Evolutionary conservation across 2,329 filamentous ascomycete species (phyloP), one percentile per base, ranked within the genome.

Genomic region (Claviceps sp.): DNA sequence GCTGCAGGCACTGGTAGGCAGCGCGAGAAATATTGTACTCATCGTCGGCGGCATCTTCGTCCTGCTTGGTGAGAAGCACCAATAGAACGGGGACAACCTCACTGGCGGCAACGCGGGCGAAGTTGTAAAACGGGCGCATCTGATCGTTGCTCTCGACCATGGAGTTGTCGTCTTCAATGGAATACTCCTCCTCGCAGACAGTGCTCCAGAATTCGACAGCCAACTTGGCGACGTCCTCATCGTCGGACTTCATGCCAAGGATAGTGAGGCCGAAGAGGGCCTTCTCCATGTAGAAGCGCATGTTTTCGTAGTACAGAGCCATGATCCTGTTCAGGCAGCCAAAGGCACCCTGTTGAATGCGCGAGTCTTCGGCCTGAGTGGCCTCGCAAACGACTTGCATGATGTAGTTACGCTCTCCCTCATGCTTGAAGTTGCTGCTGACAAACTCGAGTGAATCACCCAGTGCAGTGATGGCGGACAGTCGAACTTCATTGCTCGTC

Each of bases 231-330:
- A 98, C 93, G 66, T 98, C 93, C 70, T 98, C 93, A 61, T 98
- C 93, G 7, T 90, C 85, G 62, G 83, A 94, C 80, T 95, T 96
- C 93, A 98, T 98, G 60, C 93, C 93, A 67, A 95, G 84, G 57
- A 98, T 95, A 41, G 93, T 98, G 42, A 98, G 78, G 54, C 93
- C 93, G 62, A 98, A 98, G 44, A 98, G 79, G 38, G 93, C 93
- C 81, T 97, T 97, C 77, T 98, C 93, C 93, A 98, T 98, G 75
- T 98, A 98, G 72, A 96, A 98, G 63, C 90, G 85, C 93, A 98
- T 98, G 74, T 96, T 94, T 64, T 98, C 93, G 69, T 98, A 98
- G 77, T 98, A 98, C 57, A 96, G 80, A 55, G 80, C 87, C 93
- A 98, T 98, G 70, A 98, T 97, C 63, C 93, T 84, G 79, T 98